These are phyloP conservation scores for Microdochium paspali DNA, from an alignment of 2,329 filamentous ascomycete species.

Conservation along the genomic window DNA sequence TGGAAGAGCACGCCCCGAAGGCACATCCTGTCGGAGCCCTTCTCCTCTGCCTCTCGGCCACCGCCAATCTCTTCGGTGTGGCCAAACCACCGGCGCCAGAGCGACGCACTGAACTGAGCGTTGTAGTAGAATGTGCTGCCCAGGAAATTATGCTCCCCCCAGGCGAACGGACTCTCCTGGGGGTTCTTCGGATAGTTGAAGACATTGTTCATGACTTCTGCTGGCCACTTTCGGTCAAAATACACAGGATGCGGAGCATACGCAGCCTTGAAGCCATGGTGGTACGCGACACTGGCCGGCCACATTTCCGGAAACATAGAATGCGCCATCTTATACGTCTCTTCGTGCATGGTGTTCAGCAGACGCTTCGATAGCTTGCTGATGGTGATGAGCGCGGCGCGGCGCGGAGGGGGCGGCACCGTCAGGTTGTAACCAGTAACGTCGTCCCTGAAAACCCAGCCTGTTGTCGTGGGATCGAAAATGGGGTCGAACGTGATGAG, in stretches of 20 bases:
- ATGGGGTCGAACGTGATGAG: constrained; percentile 51
- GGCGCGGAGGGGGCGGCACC: constrained; percentile 42
- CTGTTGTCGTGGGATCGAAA: constrained; percentile 45
- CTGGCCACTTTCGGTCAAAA: constrained; percentile 51
- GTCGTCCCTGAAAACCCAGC: constrained; percentile 48
- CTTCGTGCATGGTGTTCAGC: constrained; percentile 47
- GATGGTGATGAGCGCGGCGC: constrained; percentile 48
- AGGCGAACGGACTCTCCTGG: constrained; percentile 43
- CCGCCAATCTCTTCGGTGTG: constrained; percentile 14
- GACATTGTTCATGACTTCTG: constrained; percentile 47
- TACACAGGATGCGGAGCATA: constrained; percentile 59
- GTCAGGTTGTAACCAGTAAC: constrained; percentile 42
- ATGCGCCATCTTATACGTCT: constrained; percentile 37
- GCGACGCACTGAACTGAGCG: constrained; percentile 46
- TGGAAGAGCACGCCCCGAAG: constrained; percentile 55
- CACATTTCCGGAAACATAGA: constrained; percentile 56
- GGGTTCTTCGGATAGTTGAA: constrained; percentile 51
- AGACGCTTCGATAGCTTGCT: constrained; percentile 41
- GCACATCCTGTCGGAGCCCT: constrained; percentile 45
- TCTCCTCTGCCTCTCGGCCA: constrained; percentile 21
- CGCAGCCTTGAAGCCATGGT: constrained; percentile 52
- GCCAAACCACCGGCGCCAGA: constrained; percentile 54
- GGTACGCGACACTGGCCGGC: constrained; percentile 42
- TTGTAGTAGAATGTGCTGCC: constrained; percentile 62
- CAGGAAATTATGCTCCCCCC: constrained; percentile 57